A percentile compares a stretch with the other conserved stretches of the same genome.
Evolutionary conservation across 2,329 filamentous ascomycete genomes (phyloP).

Genomic region (Ophiocordyceps camponoti-saundersi): DNA sequence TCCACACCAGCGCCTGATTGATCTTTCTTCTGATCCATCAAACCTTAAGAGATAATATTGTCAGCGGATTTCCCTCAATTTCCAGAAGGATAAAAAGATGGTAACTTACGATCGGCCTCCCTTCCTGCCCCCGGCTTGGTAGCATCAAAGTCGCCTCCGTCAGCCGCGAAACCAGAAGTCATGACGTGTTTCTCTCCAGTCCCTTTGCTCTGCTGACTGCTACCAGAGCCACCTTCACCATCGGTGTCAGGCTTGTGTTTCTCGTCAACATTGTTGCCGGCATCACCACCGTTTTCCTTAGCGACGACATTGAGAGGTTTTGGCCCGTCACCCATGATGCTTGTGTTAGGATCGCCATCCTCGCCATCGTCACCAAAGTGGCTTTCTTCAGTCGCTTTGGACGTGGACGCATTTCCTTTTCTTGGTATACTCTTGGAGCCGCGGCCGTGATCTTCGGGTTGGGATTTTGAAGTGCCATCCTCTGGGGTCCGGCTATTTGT

Average conservation of each 20-base stretch:
- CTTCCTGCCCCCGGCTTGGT: slow-evolving; percentile 43
- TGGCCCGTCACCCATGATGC: slow-evolving; percentile 11
- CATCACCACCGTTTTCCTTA: slow-evolving; percentile 14
- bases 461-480: neutral
- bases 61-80: neutral
- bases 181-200: slow-evolving; percentile 41
- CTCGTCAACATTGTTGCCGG: slow-evolving; percentile 14
- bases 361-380: slow-evolving; percentile 1
- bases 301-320: slow-evolving; percentile 18
- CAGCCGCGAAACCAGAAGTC: slow-evolving; percentile 39
- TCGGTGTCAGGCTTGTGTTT: slow-evolving; percentile 2
- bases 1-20: neutral
- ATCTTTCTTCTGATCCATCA: slow-evolving; percentile 14
- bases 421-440: neutral
- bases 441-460: neutral
- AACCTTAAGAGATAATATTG: slow-evolving; percentile 7
- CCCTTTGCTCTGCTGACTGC: slow-evolving; percentile 18
- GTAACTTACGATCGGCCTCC: slow-evolving; percentile 45
- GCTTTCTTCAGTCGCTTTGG: neutral
- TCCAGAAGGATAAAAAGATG: neutral
- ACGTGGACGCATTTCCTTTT: neutral
- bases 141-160: slow-evolving; percentile 53
- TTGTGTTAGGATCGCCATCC: slow-evolving; percentile 14
- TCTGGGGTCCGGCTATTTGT: neutral
- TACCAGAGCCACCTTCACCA: slow-evolving; percentile 5